Evolutionary conservation across 495 filamentous ascomycete species (phyloP), one percentile per base, ranked within the genome.

Genomic region (Penicillium maclennaniae): DNA sequence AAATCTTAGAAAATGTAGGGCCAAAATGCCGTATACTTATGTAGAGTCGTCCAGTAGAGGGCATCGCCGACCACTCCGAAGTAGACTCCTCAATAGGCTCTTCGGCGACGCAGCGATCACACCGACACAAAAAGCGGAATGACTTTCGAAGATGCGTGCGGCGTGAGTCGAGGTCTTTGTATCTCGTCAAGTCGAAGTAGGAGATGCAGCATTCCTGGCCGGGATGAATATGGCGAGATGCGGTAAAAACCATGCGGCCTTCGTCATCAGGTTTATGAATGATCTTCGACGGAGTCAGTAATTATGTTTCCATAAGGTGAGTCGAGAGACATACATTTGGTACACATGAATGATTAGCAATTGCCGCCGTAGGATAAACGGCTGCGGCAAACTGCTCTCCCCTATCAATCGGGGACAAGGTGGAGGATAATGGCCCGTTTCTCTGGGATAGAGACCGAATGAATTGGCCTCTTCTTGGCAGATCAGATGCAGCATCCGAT

Each of bases 161-260:
- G 8, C 71, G 63, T 7, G 58, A 57, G 14, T 41, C 38, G 5
- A 71, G 27, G 16, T 62, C 58, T 0, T 52, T 58, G 37, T 55
- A 41, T 45, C 60, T 46, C 6, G 63, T 63, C 40, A 74, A 34
- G 43, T 74, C 71, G 37, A 72, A 74, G 41, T 74, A 74, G 0
- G 71, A 66, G 15, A 74, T 74, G 23, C 71, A 74, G 46, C 71
- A 74, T 52, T 74, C 71, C 43, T 74, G 66, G 4, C 65, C 71
- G 0, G 63, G 45, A 1, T 59, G 40, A 31, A 74, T 74, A 25
- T 74, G 67, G 9, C 58, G 55, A 19, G 61, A 59, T 0, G 71
- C 64, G 2, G 66, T 67, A 21, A 72, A 74, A 5, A 72, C 63
- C 71, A 74, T 74, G 0, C 62, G 65, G 15, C 67, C 67, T 21